A percentile compares a stretch with the other conserved stretches of the same genome.
Evolutionary conservation across 2,329 filamentous ascomycete genomes (phyloP).

Genomic region (Microdochium nivale): DNA sequence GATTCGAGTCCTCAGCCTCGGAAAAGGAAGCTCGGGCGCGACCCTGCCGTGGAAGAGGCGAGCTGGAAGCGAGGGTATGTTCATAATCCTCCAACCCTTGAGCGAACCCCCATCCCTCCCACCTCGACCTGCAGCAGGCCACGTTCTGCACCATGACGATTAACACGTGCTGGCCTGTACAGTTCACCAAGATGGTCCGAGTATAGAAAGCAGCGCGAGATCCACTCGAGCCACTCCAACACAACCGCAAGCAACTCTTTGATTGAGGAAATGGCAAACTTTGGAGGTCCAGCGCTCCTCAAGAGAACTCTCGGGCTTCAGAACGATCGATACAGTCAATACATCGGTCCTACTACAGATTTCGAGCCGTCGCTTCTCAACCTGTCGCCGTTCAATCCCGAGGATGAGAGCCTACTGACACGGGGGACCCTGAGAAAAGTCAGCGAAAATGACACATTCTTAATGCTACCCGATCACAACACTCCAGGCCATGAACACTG

Average conservation of each 20-base stretch:
- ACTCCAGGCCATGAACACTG: constrained; percentile 67
- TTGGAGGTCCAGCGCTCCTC: constrained; percentile 56
- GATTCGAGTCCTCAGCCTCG: constrained; percentile 60
- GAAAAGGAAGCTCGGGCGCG: constrained; percentile 69
- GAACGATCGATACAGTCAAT: constrained; percentile 69
- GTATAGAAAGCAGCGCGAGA: constrained; percentile 42
- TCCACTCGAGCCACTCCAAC: constrained; percentile 51
- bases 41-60: constrained; percentile 45
- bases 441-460: constrained; percentile 69
- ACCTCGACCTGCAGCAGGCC: constrained; percentile 14
- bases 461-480: constrained; percentile 66
- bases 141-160: constrained; percentile 22
- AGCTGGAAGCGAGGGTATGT: constrained; percentile 60
- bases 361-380: constrained; percentile 80
- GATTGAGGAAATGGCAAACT: constrained; percentile 63
- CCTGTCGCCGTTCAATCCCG: constrained; percentile 69
- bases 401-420: constrained; percentile 69
- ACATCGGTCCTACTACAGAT: constrained; percentile 75
- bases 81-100: background rate
- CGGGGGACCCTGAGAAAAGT: constrained; percentile 65
- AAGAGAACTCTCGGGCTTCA: constrained; percentile 69
- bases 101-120: constrained; percentile 20
- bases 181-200: constrained; percentile 50
- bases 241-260: constrained; percentile 54
- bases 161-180: constrained; percentile 39